phyloP scores from a whole-genome alignment of 345 rosid genomes.

The Stellera chamaejasme region DNA sequence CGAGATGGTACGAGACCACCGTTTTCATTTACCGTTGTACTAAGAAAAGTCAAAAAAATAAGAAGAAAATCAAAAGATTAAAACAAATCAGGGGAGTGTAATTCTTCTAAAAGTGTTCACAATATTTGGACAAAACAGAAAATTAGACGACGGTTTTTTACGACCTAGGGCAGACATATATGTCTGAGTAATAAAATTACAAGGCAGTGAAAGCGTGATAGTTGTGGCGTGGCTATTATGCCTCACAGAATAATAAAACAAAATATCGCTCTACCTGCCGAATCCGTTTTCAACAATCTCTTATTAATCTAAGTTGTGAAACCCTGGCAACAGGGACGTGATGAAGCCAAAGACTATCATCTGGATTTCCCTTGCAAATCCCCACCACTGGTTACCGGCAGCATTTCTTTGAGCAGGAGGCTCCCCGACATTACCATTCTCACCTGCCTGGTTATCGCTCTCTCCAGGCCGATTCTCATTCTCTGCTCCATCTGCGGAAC shows the following conservation, averaged over 20 bases:
- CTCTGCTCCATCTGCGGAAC: conserved; percentile 29
- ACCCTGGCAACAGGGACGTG: conserved; percentile 94
- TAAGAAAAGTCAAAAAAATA: no score
- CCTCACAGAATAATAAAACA: neutral
- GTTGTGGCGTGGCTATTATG: no score
- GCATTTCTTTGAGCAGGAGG: conserved; percentile 33
- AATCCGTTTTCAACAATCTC: conserved; percentile 4
- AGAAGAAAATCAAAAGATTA: no score
- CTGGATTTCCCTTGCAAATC: conserved; percentile 89
- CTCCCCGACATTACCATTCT: conserved; percentile 43
- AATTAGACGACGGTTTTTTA: no score
- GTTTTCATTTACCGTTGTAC: no score
- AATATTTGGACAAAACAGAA: neutral
- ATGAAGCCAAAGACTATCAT: conserved; percentile 96
- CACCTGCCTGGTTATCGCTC: conserved; percentile 45
- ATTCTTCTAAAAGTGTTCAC: conserved; percentile 6
- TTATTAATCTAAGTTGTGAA: conserved; percentile 74
- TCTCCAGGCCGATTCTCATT: conserved; percentile 46
- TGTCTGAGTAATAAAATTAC: no score
- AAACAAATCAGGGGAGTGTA: no score
- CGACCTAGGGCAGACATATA: no score
- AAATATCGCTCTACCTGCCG: neutral
- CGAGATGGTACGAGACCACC: no score
- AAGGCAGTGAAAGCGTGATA: no score
- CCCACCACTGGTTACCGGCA: conserved; percentile 88